phyloP scores from a whole-genome alignment of 768 basidiomycete species.

The Boletus rubroflammeus region DNA sequence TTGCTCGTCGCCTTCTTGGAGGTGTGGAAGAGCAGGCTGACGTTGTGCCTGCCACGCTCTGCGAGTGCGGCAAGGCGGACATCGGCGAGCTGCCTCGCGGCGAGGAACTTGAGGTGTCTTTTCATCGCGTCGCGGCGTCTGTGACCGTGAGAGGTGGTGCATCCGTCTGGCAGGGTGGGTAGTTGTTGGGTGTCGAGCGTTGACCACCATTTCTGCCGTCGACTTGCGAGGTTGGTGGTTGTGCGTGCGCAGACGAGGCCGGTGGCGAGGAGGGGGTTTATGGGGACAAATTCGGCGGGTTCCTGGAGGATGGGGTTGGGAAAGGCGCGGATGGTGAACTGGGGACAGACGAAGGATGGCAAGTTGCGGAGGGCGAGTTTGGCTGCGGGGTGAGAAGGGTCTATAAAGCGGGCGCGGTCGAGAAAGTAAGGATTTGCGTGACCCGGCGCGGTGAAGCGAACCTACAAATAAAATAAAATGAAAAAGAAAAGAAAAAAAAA shows the following conservation, averaged over 20 bases:
- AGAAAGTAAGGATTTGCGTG: constrained; percentile 12
- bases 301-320: constrained; percentile 19
- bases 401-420: constrained; percentile 9
- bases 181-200: neutral
- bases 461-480: neutral
- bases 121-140: neutral
- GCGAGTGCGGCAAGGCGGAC: constrained; percentile 5
- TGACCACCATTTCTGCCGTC: neutral
- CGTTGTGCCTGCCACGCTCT: constrained; percentile 3
- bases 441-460: constrained; percentile 11
- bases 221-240: neutral
- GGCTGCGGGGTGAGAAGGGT: constrained; percentile 21
- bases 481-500: rapidly evolving
- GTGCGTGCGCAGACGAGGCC: constrained; percentile 4
- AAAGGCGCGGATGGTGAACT: constrained; percentile 23
- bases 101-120: neutral
- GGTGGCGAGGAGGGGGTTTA: constrained; percentile 21
- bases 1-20: constrained; percentile 27
- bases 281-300: constrained; percentile 14
- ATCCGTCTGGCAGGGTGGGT: no score
- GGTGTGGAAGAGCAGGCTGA: constrained; percentile 19
- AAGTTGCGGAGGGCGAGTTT: constrained; percentile 9
- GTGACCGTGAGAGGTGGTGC: no score
- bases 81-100: constrained; percentile 4
- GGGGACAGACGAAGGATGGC: constrained; percentile 18